These are phyloP conservation scores for Blastobotrys aristatus DNA, from an alignment of 1,139 yeast genomes.

Conservation along the genomic window DNA sequence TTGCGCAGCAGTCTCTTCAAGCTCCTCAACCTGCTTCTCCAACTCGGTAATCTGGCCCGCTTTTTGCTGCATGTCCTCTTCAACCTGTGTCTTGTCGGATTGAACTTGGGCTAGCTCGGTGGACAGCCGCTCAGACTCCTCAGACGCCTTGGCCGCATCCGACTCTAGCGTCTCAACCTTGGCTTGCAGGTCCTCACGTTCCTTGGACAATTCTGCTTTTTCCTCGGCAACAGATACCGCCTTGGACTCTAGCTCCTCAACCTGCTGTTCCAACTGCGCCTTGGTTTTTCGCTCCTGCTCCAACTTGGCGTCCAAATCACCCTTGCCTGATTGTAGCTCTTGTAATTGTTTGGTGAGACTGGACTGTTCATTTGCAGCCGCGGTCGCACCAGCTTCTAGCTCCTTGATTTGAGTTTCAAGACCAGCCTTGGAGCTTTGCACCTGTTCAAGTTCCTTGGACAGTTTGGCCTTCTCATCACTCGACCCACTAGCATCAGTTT, in stretches of 20 bases:
- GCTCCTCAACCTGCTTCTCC: not conserved
- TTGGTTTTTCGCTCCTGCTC: constrained; percentile 3
- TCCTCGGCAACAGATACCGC: too few species aligned
- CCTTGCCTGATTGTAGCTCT: not conserved
- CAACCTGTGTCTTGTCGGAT: constrained; percentile 14
- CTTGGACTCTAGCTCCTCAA: constrained; percentile 11
- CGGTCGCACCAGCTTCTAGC: not conserved
- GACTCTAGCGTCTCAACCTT: constrained; percentile 16
- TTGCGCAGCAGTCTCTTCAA: constrained; percentile 1
- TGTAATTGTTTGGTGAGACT: not conserved
- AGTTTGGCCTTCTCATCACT: not conserved
- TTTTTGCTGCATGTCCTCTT: constrained; percentile 2
- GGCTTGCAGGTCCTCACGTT: constrained; percentile 13
- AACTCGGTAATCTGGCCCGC: not conserved
- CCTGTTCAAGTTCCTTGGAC: not conserved
- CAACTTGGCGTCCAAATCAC: not conserved
- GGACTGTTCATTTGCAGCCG: not conserved
- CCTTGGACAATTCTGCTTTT: not conserved
- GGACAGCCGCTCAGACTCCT: not conserved
- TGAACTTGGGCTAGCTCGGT: constrained; percentile 11
- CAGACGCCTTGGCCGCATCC: not conserved
- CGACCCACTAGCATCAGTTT: constrained; percentile 3
- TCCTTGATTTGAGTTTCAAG: not conserved
- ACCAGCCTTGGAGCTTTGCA: not conserved
- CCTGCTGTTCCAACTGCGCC: constrained; percentile 1